Evolutionary conservation across 257 asterid species (phyloP), one percentile per base, ranked within the genome.

Genomic region (Jacaranda mimosifolia): DNA sequence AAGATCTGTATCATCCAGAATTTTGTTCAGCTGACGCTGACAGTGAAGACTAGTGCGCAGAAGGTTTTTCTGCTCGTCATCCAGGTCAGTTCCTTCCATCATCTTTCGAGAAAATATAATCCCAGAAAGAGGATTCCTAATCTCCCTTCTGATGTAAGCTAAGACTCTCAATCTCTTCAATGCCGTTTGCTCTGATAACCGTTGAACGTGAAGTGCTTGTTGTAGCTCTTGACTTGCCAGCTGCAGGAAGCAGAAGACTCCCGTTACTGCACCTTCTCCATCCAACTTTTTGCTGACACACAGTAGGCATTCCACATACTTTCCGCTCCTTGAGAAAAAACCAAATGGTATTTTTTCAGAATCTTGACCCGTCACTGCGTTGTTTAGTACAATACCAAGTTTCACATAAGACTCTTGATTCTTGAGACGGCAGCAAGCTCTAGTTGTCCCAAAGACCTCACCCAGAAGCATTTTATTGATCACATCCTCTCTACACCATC

Each of bases 141-240:
- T 81, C 90, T 95, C 98, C 86, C 87, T 90, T 82, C 98, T 85
- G 70, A 93, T 86, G 75, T 95, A 95, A 26, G 95, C 87, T 59
- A 95, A 79, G 19, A 87, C 94, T 79, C 80, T 83, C 80, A 80
- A 82, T 80, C 96, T 90, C 84, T 95, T 95, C 83, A 85, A 6
- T 0, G 97, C 99, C 9, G 91, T 89, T 79, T 87, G 92, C 80
- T 91, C 97, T 0, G 98, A 88, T 56, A 95, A 59, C 19, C 90
- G 76, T 82, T 95, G 99, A 76, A 95, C 79, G 60, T 93, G 97
- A 66, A 95, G 97, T 0, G 99, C 98, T 59, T 88, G 98, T 74
- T 95, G 98, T 53, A 95, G 89, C 87, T 95, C 99, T 8, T 84
- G 97, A 80, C 99, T 95, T 26, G 98, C 98, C 45, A 95, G 85